Evolutionary conservation across 1,139 yeast genomes (phyloP), one percentile per base, ranked within the genome.

Genomic region (Lodderomyces theae): DNA sequence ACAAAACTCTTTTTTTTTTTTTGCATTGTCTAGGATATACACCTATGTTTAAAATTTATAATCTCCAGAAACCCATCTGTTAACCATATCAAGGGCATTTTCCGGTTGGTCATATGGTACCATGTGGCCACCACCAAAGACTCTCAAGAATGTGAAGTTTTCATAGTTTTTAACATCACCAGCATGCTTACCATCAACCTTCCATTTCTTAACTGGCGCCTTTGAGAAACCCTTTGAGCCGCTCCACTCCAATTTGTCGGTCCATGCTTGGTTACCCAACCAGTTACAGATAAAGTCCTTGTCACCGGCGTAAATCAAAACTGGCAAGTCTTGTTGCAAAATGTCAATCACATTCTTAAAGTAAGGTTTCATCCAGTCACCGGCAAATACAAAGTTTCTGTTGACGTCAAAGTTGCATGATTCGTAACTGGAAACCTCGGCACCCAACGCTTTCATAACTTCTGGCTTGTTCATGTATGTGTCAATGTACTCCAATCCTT

Each of bases 321-420:
- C 85, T 13, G 94, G 94, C 40, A 84, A 54, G 19, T 71, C 80
- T 36, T 74, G 59, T 51, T 79, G 79, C 53, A 81, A 69, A 48
- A 81, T 63, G 35, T 77, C 75, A 41, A 72, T 65, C 38, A 81
- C 82, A 45, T 80, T 82, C 79, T 80, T 79, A 63, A 79, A 64
- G 69, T 82, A 86, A 38, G 95, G 92, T 62, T 83, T 83, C 94
- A 85, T 85, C 94, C 95, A 86, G 64, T 87, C 95, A 57, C 95
- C 92, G 24, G 88, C 87, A 60, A 86, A 81, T 56, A 84, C 60
- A 63, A 90, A 90, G 74, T 83, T 84, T 61, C 86, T 78, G 75
- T 83, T 83, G 51, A 87, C 77, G 54, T 85, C 92, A 60, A 82
- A 79, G 72, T 87, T 88, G 74, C 98, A 92, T 31, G 89, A 79